These are phyloP conservation scores for Venturia aucupariae DNA, from an alignment of 2,329 filamentous ascomycete genomes.

Conservation along the genomic window DNA sequence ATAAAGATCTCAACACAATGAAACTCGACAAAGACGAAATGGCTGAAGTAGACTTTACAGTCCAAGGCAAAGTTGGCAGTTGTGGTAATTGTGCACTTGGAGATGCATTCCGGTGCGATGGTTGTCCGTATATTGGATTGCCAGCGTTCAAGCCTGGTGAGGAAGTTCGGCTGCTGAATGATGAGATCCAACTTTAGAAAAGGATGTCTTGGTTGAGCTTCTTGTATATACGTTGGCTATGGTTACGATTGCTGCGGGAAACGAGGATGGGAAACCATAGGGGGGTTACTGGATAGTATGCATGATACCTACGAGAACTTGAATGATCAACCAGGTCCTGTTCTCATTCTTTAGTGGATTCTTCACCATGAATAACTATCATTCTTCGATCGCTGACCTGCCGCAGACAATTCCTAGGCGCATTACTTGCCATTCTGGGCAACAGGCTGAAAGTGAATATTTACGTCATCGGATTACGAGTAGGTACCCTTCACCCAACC, in stretches of 20 bases:
- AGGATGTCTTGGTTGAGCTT: background rate
- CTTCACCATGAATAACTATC: background rate
- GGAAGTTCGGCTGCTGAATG: constrained; percentile 80
- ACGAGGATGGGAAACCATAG: background rate
- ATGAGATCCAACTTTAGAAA: constrained; percentile 67
- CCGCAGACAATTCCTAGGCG: background rate
- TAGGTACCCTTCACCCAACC: background rate
- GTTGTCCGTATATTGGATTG: constrained; percentile 78
- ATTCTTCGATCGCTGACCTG: background rate
- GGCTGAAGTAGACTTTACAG: constrained; percentile 88
- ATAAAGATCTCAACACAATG: constrained; percentile 54
- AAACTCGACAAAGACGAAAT: constrained; percentile 72
- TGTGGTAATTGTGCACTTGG: constrained; percentile 92
- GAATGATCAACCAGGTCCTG: background rate
- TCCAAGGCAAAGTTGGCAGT: constrained; percentile 91
- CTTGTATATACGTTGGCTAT: background rate
- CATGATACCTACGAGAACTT: background rate
- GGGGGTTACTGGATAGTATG: background rate
- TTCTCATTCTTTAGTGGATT: background rate
- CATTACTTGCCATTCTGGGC: background rate
- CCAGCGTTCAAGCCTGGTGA: constrained; percentile 96
- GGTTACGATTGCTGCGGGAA: background rate
- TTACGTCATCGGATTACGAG: background rate
- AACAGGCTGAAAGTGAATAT: background rate
- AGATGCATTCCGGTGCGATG: constrained; percentile 60